Evolutionary conservation across 345 rosid species (phyloP).

Genomic region (Dimocarpus longan): DNA sequence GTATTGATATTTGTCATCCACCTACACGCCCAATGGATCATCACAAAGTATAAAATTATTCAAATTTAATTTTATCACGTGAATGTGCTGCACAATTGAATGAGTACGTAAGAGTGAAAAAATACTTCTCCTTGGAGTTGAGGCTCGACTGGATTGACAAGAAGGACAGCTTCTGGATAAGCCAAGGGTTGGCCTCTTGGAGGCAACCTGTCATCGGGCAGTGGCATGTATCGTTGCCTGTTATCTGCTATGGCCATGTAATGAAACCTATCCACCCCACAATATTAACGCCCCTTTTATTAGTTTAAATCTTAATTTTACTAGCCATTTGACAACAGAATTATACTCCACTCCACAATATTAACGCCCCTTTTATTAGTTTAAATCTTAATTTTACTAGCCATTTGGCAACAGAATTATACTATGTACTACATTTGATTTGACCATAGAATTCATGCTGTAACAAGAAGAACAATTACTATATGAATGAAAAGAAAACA

Average conservation of each 20-base stretch:
- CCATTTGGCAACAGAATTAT: too few species aligned
- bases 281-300: too few species aligned
- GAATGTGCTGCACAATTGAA: background rate
- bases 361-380: too few species aligned
- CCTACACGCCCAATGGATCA: constrained; percentile 35
- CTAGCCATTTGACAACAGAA: too few species aligned
- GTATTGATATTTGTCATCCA: constrained; percentile 92
- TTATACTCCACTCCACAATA: background rate
- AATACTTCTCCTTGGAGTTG: constrained; percentile 52
- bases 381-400: too few species aligned
- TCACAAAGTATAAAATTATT: too few species aligned
- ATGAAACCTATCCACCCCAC: constrained; percentile 38
- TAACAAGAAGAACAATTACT: too few species aligned
- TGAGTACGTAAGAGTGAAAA: background rate
- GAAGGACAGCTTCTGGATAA: constrained; percentile 55
- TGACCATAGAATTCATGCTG: background rate
- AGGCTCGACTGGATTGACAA: constrained; percentile 51
- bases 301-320: too few species aligned
- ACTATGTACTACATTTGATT: too few species aligned
- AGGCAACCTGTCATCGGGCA: constrained; percentile 48
- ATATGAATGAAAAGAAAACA: too few species aligned
- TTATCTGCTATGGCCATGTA: constrained; percentile 57
- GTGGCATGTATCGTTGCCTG: constrained; percentile 53
- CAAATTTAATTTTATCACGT: too few species aligned
- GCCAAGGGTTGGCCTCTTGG: constrained; percentile 48